These are phyloP conservation scores for Lasiosphaeria miniovina DNA, from an alignment of 495 filamentous ascomycete genomes.

Conservation along the genomic window DNA sequence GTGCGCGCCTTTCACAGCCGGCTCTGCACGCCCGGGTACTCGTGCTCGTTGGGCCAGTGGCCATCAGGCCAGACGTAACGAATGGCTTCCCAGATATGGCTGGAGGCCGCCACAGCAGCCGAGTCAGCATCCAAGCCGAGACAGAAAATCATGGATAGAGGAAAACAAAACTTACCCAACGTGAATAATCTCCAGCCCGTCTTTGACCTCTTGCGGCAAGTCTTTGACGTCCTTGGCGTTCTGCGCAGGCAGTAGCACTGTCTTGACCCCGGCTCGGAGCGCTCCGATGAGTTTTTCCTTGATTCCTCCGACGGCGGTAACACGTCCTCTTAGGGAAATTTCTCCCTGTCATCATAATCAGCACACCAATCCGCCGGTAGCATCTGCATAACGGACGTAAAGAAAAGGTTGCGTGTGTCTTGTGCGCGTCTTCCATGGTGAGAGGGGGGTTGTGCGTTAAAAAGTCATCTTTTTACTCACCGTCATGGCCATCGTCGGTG, in stretches of 20 bases:
- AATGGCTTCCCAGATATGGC: slow-evolving; percentile 88
- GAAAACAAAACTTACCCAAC: slow-evolving; percentile 61
- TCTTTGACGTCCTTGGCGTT: slow-evolving; percentile 95
- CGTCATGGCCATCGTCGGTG: slow-evolving; percentile 95
- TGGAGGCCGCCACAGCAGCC: slow-evolving; percentile 23
- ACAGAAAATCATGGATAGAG: not conserved
- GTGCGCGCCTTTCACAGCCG: slow-evolving; percentile 24
- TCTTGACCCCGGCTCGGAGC: slow-evolving; percentile 88
- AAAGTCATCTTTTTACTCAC: slow-evolving; percentile 27
- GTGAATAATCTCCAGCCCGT: slow-evolving; percentile 83
- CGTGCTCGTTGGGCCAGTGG: slow-evolving; percentile 70
- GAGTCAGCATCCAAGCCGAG: not conserved
- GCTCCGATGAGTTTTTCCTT: slow-evolving; percentile 99
- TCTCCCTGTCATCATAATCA: slow-evolving; percentile 58
- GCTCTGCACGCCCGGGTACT: slow-evolving; percentile 36
- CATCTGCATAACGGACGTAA: slow-evolving; percentile 20
- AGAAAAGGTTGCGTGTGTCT: not conserved
- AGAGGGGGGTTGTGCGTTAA: not conserved
- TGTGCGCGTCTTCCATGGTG: too few relatives aligned
- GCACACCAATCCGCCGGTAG: slow-evolving; percentile 26
- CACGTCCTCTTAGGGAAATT: slow-evolving; percentile 80
- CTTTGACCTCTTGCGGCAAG: slow-evolving; percentile 83
- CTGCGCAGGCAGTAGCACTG: slow-evolving; percentile 79
- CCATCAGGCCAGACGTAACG: slow-evolving; percentile 79
- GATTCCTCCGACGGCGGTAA: slow-evolving; percentile 89